Evolutionary conservation across 108 stramenopile species (phyloP).

Genomic region (Discostella stelligeroides): DNA sequence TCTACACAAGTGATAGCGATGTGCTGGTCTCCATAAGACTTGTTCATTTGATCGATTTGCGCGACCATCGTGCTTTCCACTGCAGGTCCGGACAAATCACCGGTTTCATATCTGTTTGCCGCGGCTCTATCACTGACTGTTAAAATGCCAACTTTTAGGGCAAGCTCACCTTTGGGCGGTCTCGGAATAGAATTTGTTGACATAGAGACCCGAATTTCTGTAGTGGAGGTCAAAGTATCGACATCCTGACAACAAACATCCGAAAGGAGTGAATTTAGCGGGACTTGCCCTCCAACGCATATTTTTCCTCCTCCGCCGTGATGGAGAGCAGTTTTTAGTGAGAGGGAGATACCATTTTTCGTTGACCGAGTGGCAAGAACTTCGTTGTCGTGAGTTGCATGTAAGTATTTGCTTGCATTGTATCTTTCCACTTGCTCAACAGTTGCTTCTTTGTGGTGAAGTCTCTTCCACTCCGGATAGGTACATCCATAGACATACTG

Average conservation of each 20-base stretch:
- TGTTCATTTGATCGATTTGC: conserved; percentile 36
- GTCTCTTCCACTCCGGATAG: conserved; percentile 85
- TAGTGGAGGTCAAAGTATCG: conserved; percentile 22
- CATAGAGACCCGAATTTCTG: not conserved
- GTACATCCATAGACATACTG: conserved; percentile 82
- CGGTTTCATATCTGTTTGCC: conserved; percentile 66
- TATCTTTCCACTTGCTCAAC: conserved; percentile 80
- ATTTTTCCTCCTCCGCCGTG: conserved; percentile 11
- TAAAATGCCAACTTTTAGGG: conserved; percentile 70
- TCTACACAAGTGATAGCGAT: conserved; percentile 27
- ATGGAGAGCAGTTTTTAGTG: not conserved
- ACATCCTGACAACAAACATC: conserved; percentile 91
- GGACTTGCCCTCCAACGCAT: not conserved
- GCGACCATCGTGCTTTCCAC: conserved; percentile 53
- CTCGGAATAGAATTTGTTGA: not conserved
- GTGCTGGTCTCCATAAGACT: conserved; percentile 26
- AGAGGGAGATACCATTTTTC: conserved; percentile 3
- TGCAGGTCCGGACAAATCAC: conserved; percentile 87
- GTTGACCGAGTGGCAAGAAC: conserved; percentile 52
- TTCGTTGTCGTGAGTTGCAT: conserved; percentile 81
- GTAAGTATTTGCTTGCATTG: conserved; percentile 71
- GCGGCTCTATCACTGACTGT: conserved; percentile 88
- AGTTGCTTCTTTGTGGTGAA: conserved; percentile 77
- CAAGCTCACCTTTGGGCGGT: conserved; percentile 42
- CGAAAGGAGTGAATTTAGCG: conserved; percentile 59